Evolutionary conservation across 2,329 filamentous ascomycete species (phyloP), one percentile per base, ranked within the genome.

Genomic region (Ceratocystis smalleyi): DNA sequence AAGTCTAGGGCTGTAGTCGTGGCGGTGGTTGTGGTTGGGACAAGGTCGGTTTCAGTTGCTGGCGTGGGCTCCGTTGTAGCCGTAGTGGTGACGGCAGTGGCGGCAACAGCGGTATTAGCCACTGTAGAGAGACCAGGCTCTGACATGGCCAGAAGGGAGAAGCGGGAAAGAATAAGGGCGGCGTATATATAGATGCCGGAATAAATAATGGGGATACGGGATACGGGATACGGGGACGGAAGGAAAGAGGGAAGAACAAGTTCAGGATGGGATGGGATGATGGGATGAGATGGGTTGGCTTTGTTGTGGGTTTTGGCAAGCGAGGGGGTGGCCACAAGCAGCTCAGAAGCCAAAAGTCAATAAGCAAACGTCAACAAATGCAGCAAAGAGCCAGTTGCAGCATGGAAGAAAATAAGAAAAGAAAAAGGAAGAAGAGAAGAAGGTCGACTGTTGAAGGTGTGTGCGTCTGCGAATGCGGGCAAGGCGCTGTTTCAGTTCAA

Each of bases 11-110:
- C 17, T 40, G 76, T 75, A 64, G 73, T 71, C 63, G 73, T 67
- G 40, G 69, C 67, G 65, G 71, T 69, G 67, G 72, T 70, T 66
- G 75, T 75, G 64, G 67, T 43, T 12, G 40, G 22, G 19, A 24
- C 51, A 32, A n/a, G 51, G 51, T 57, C 51, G 27, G 7, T 3
- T 30, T 57, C 27, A 24, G 54, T 30, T 30, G 51, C 10, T 30
- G 51, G 27, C 17, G 12, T 35, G 51, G 51, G 7, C 24, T 15
- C 51, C 10, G 51, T 22, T 55, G 27, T 17, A 55, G 22, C 24
- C n/a, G 55, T 17, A 40, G 35, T 35, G 12, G 40, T 22, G 17
- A 43, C 35, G 24, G 49, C 19, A 45, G 55, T 24, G 30, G 57
- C 57, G 10, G n/a, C 32, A 22, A 12, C 57, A 51, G 47, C n/a